Conservation (phyloP, 192 early-diverging fungal genomes). For the Kappamyces sp. region DNA sequence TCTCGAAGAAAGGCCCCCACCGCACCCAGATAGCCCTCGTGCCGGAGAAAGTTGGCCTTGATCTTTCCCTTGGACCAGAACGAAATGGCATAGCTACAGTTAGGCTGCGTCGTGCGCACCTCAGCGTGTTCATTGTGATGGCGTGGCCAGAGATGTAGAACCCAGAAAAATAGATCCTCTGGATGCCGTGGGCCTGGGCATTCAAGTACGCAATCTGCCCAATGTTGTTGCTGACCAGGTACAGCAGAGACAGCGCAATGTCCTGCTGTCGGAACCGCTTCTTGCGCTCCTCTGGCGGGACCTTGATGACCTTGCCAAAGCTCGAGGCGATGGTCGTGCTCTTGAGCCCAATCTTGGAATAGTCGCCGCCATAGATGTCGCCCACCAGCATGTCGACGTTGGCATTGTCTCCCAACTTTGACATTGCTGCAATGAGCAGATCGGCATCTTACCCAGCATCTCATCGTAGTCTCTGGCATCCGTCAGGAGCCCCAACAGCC, state of each 20-base stretch:
- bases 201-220: conserved; percentile 98
- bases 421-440: conserved; percentile 55
- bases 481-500: conserved; percentile 80
- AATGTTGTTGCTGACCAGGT: conserved; percentile 98
- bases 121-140: conserved; percentile 95
- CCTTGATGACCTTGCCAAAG: conserved; percentile 95
- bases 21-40: conserved; percentile 95
- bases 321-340: conserved; percentile 89
- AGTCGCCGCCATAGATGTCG: conserved; percentile 63
- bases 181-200: conserved; percentile 84
- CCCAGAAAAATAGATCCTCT: conserved; percentile 92
- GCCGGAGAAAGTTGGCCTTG: conserved; percentile 89
- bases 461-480: conserved; percentile 83
- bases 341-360: conserved; percentile 89
- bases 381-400: conserved; percentile 64
- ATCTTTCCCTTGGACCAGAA: conserved; percentile 97
- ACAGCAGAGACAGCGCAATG: conserved; percentile 83
- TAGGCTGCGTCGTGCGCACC: conserved; percentile 21
- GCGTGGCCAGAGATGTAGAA: conserved; percentile 97
- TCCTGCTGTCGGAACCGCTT: conserved; percentile 68
- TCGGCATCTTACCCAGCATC: conserved; percentile 46
- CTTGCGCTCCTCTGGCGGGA: conserved; percentile 55
- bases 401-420: conserved; percentile 85
- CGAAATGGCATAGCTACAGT: conserved; percentile 74
- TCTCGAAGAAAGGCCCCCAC: conserved; percentile 78